These are phyloP conservation scores for Tylopilus rubrobrunneus DNA, from an alignment of 768 basidiomycete species.

Conservation along the genomic window DNA sequence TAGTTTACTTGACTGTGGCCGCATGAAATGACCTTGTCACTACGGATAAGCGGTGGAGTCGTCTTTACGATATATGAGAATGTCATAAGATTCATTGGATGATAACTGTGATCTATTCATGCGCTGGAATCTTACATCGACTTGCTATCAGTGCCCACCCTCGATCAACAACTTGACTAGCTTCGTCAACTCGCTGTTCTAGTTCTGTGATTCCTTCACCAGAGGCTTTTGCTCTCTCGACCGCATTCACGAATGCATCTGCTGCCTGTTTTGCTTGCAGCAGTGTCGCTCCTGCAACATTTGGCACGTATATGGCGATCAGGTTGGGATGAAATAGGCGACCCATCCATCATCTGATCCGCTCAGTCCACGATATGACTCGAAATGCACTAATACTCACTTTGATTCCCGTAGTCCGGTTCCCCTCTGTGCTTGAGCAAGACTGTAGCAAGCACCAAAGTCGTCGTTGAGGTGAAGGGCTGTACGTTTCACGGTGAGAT, in stretches of 20 bases:
- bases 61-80: constrained; percentile 92
- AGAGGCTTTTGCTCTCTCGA: not conserved
- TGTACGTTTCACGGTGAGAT: not conserved
- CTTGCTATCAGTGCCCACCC: not conserved
- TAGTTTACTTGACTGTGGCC: constrained; percentile 6
- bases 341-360: constrained; percentile 14
- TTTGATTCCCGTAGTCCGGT: constrained; percentile 16
- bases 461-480: constrained; percentile 17
- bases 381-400: not conserved
- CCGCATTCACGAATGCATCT: constrained; percentile 10
- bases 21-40: not conserved
- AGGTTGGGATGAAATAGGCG: constrained; percentile 17
- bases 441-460: constrained; percentile 16
- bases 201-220: constrained; percentile 9
- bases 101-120: not conserved
- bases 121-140: not conserved
- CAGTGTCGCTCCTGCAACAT: not conserved
- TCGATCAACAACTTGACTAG: constrained; percentile 16
- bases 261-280: constrained; percentile 7
- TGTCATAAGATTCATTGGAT: constrained; percentile 53
- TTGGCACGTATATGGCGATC: constrained; percentile 11
- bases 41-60: constrained; percentile 85
- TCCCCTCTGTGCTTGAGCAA: constrained; percentile 19
- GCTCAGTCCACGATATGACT: not conserved
- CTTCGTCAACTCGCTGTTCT: constrained; percentile 14